These are phyloP conservation scores for Cryphonectria japonica DNA, from an alignment of 2,329 filamentous ascomycete genomes.

Conservation along the genomic window DNA sequence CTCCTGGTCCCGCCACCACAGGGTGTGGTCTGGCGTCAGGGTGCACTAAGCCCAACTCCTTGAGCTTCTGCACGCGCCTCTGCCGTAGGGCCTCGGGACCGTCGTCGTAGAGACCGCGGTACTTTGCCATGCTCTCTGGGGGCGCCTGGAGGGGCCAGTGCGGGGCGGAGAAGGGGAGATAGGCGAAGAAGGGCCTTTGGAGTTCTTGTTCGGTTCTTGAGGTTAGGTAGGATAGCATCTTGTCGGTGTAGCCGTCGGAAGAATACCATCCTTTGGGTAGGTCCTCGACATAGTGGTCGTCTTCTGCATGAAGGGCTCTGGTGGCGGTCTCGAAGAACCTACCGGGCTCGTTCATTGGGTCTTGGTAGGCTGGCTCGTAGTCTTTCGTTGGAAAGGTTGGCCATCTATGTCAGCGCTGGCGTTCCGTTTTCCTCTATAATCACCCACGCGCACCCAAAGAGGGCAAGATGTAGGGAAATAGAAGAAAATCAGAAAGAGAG, in stretches of 20 bases:
- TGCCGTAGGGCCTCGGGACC: constrained; percentile 60
- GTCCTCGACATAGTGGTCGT: constrained; percentile 43
- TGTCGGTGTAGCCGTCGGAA: constrained; percentile 54
- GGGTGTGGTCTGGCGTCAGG: constrained; percentile 54
- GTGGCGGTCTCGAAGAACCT: constrained; percentile 43
- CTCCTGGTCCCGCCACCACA: constrained; percentile 43
- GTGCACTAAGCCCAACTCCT: constrained; percentile 58
- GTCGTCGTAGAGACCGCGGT: constrained; percentile 62
- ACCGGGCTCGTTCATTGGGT: constrained; percentile 42
- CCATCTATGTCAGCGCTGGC: neutral
- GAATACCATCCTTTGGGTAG: constrained; percentile 57
- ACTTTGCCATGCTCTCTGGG: constrained; percentile 56
- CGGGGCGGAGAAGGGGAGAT: constrained; percentile 63
- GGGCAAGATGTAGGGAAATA: neutral
- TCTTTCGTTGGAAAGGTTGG: constrained; percentile 39
- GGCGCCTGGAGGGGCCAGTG: constrained; percentile 67
- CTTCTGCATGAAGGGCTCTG: constrained; percentile 43
- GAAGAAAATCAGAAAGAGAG: too few species aligned
- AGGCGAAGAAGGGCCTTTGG: constrained; percentile 58
- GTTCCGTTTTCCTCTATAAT: neutral
- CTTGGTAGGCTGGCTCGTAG: constrained; percentile 48
- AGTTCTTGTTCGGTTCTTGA: constrained; percentile 48
- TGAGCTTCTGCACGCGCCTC: constrained; percentile 56
- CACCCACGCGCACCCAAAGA: neutral
- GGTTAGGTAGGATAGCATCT: constrained; percentile 44